A percentile compares a stretch with the other conserved stretches of the same genome.
phyloP scores from a whole-genome alignment of 2,329 filamentous ascomycete genomes.

The Fusarium tricinctum region DNA sequence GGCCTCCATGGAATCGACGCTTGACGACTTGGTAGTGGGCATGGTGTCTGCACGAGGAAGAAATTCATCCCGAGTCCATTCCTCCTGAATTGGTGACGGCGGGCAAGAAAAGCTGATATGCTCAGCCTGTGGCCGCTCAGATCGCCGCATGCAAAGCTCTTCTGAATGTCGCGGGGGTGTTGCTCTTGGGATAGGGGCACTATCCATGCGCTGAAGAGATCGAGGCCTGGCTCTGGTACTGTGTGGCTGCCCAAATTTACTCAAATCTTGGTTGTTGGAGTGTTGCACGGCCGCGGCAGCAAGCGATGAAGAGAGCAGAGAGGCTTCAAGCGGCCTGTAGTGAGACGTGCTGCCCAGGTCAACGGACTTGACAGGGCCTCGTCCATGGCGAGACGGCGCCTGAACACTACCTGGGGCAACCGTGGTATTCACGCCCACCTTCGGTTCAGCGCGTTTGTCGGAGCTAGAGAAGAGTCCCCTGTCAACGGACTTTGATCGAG shows the following conservation, averaged over 20 bases:
- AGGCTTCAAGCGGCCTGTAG: constrained; percentile 53
- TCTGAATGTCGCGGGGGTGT: constrained; percentile 36
- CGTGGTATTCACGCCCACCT: constrained; percentile 73
- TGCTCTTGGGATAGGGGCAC: constrained; percentile 38
- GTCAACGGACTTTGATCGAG: constrained; percentile 74
- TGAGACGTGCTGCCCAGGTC: constrained; percentile 54
- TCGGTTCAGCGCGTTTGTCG: constrained; percentile 75
- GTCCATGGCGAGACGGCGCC: constrained; percentile 58
- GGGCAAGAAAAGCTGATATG: constrained; percentile 57
- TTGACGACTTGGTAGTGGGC: constrained; percentile 64
- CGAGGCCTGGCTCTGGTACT: constrained; percentile 61
- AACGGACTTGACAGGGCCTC: constrained; percentile 62
- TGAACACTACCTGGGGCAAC: constrained; percentile 72
- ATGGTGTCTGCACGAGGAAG: constrained; percentile 58
- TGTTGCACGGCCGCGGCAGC: constrained; percentile 57
- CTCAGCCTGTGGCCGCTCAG: constrained; percentile 25
- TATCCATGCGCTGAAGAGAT: constrained; percentile 62
- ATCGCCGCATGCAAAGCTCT: constrained; percentile 25
- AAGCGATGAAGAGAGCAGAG: constrained; percentile 57
- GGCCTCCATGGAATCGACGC: constrained; percentile 64
- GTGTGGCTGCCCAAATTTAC: constrained; percentile 54
- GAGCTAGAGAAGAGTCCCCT: constrained; percentile 69
- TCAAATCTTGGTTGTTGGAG: constrained; percentile 61
- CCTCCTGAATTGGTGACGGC: constrained; percentile 62
- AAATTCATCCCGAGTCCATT: constrained; percentile 50